phyloP scores from a whole-genome alignment of 2,329 filamentous ascomycete genomes.

The Tolypocladium guangdongense region DNA sequence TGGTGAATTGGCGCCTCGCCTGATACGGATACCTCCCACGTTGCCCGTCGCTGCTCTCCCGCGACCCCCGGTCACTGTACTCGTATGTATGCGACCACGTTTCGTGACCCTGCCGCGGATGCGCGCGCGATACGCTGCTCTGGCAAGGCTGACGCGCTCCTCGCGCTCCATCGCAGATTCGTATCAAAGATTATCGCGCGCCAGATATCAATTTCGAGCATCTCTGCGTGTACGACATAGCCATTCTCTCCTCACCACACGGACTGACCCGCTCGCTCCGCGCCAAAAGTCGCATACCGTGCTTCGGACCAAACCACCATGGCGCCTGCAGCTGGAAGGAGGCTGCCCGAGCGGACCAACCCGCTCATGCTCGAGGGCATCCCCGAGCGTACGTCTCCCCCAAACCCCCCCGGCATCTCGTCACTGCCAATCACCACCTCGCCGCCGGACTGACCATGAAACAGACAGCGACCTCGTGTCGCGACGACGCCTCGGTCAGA shows the following conservation, averaged over 20 bases:
- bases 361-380: slow-evolving; percentile 54
- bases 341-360: slow-evolving; percentile 52
- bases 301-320: slow-evolving; percentile 19
- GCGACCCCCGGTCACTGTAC: slow-evolving; percentile 1
- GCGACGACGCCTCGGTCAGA: slow-evolving; percentile 84
- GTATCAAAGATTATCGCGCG: background rate
- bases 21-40: background rate
- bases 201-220: slow-evolving; percentile 1
- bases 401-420: background rate
- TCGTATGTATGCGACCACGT: background rate
- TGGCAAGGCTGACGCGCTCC: background rate
- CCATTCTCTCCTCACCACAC: background rate
- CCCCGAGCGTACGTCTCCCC: slow-evolving; percentile 43
- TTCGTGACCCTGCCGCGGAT: background rate
- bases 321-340: slow-evolving; percentile 25
- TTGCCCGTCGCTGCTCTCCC: background rate
- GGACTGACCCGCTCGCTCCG: slow-evolving; percentile 8
- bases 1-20: slow-evolving; percentile 1
- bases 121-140: background rate
- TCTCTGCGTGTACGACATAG: slow-evolving; percentile 1
- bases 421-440: slow-evolving; percentile 4
- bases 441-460: slow-evolving; percentile 12
- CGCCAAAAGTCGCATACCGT: slow-evolving; percentile 7
- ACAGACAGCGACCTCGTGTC: slow-evolving; percentile 64
- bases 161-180: background rate